Evolutionary conservation across 2,329 filamentous ascomycete species (phyloP).

Genomic region (Trichoderma lentiforme): DNA sequence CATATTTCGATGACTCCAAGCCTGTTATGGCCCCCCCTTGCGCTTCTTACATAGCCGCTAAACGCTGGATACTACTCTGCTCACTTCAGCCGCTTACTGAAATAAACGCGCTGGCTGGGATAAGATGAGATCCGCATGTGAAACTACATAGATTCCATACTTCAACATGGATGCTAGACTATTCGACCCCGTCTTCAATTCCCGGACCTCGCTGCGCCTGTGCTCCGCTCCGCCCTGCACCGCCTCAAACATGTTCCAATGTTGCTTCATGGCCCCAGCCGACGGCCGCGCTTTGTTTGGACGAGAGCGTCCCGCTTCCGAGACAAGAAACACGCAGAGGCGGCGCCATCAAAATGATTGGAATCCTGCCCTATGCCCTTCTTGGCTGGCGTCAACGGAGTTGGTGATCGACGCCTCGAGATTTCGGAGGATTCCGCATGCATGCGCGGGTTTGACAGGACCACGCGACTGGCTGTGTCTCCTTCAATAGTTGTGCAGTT

Average conservation of each 20-base stretch:
- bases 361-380: neutral
- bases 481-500: neutral
- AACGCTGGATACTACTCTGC: neutral
- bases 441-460: neutral
- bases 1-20: neutral
- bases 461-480: neutral
- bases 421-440: neutral
- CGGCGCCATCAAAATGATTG: neutral
- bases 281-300: neutral
- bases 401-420: neutral
- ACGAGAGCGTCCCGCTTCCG: neutral
- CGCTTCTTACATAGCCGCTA: neutral
- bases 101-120: neutral
- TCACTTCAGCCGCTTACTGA: neutral
- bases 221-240: neutral
- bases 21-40: neutral
- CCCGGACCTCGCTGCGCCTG: neutral
- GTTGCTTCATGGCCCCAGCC: neutral
- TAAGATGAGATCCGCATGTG: neutral
- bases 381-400: neutral
- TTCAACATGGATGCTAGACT: too few species aligned
- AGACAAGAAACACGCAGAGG: neutral
- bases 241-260: slow-evolving; percentile 8
- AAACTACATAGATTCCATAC: neutral
- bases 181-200: neutral